Base-by-base conservation (phyloP, 2,329 filamentous ascomycete species). In the Colletotrichum chlorophyti region DNA sequence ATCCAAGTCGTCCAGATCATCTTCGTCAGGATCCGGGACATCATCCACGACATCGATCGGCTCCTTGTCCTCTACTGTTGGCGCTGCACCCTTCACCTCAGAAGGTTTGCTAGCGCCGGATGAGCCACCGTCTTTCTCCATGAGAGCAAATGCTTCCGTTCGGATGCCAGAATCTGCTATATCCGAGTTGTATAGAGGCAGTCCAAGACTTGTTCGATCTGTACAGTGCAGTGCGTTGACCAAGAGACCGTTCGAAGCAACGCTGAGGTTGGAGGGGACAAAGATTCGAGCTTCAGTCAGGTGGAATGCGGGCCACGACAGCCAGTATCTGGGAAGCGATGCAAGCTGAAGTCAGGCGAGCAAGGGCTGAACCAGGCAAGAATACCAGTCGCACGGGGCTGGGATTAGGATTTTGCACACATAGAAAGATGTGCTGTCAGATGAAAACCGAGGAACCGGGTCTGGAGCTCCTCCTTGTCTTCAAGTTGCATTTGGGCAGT, bases 1-100 rank as follows among this genome's bases (percentile, higher is more conserved):
- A 75, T 99, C 95, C 40, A 99, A 79, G 68, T 98, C 95, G 69
- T 97, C 91, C 17, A 95, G 78, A 65, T 95, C 91, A 73, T 95
- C 95, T 74, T 96, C 93, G 64, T 98, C 94, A 6, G 93, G 94
- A 68, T 97, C 94, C 17, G 93, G 89, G 14, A 90, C 87, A 65
- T 90, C 83, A 19, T 83, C 84, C 19, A 72, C 66, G 14, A 69
- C 64, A 8, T 64, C 61, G 10, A 63, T 63, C n/a, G 63, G 65
- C 29, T 61, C 61, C 48, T 68, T 70, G 24, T 62, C 37, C 53
- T 61, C 66, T 24, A 61, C 49, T 26, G 63, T 26, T 43, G 65
- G 43, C 15, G 58, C 57, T 21, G 19, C 41, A 37, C 19, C 58
- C 37, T 66, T 64, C 40, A 63, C 65, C 45, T 58, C 55, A 23